These are phyloP conservation scores for Aspergillus fijiensis DNA, from an alignment of 2,329 filamentous ascomycete genomes.

Conservation along the genomic window DNA sequence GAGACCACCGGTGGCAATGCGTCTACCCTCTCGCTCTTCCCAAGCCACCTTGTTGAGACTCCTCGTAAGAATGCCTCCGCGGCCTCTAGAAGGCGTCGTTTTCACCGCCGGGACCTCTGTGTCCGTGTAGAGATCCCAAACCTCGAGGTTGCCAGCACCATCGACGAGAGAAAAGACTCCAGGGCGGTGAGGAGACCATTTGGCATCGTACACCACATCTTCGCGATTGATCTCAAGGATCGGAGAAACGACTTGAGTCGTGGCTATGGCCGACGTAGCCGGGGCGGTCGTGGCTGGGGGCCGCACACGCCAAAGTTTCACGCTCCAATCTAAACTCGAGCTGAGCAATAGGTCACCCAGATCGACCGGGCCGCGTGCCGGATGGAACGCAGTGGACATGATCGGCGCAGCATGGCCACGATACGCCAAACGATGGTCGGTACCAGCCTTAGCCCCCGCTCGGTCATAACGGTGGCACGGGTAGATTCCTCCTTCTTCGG, in stretches of 20 bases:
- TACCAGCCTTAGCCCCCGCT: slow-evolving; percentile 92
- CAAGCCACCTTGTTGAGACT: slow-evolving; percentile 93
- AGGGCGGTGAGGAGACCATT: slow-evolving; percentile 91
- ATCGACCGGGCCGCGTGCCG: slow-evolving; percentile 86
- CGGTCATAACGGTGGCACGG: slow-evolving; percentile 97
- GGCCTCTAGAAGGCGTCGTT: slow-evolving; percentile 66
- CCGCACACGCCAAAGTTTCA: slow-evolving; percentile 94
- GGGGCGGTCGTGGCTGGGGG: slow-evolving; percentile 44
- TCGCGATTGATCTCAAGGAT: slow-evolving; percentile 89
- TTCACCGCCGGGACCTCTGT: slow-evolving; percentile 87
- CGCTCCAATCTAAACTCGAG: slow-evolving; percentile 93
- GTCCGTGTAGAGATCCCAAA: slow-evolving; percentile 93
- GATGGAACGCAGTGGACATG: slow-evolving; percentile 95
- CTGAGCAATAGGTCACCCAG: slow-evolving; percentile 90
- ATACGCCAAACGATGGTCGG: slow-evolving; percentile 86
- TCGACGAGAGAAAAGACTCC: slow-evolving; percentile 95
- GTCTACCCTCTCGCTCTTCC: slow-evolving; percentile 85
- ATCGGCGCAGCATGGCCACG: slow-evolving; percentile 88
- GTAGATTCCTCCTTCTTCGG: slow-evolving; percentile 94
- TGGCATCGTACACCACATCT: slow-evolving; percentile 93
- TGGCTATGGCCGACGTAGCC: slow-evolving; percentile 36
- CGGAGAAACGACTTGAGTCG: slow-evolving; percentile 61
- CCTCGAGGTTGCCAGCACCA: slow-evolving; percentile 83
- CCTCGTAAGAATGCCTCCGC: slow-evolving; percentile 68
- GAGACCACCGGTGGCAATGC: slow-evolving; percentile 85